Evolutionary conservation across 768 basidiomycete species (phyloP).

Genomic region (Mycena amicta): DNA sequence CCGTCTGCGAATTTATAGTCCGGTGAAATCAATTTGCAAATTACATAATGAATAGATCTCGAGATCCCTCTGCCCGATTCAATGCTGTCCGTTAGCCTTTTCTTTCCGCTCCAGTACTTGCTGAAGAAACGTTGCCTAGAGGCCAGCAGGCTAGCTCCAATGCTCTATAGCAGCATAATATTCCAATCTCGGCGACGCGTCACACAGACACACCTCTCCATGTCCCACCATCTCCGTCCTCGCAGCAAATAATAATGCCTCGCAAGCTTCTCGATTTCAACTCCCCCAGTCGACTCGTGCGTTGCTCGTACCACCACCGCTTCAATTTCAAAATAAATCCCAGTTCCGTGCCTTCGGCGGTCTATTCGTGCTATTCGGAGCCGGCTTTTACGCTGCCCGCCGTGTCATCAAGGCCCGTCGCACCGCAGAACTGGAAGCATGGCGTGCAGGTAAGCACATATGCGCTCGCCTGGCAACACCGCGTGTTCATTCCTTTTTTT

Average conservation of each 20-base stretch:
- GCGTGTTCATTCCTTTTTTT: not conserved
- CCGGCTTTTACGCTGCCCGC: conserved; percentile 14
- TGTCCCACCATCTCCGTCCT: not conserved
- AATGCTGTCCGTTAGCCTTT: too few species aligned
- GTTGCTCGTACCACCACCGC: too few species aligned
- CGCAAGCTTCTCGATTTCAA: conserved; percentile 5
- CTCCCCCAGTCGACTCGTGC: conserved; percentile 10
- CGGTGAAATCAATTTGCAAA: not conserved
- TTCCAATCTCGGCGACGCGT: not conserved
- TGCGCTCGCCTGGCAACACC: not conserved
- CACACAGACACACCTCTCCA: not conserved
- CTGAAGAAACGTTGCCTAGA: too few species aligned
- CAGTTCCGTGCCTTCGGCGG: conserved; percentile 20
- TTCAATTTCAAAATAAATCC: too few species aligned
- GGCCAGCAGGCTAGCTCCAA: too few species aligned
- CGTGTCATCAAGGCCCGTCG: conserved; percentile 9
- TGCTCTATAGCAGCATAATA: not conserved
- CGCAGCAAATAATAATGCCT: not conserved
- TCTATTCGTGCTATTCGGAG: conserved; percentile 20
- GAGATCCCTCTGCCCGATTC: too few species aligned
- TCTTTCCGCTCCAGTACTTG: too few species aligned
- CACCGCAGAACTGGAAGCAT: conserved; percentile 8
- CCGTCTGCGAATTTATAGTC: not conserved
- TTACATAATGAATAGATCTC: too few species aligned
- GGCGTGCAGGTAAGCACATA: not conserved